Evolutionary conservation across 2,329 filamentous ascomycete species (phyloP), one percentile per base, ranked within the genome.

Genomic region (Colletotrichum sp.): DNA sequence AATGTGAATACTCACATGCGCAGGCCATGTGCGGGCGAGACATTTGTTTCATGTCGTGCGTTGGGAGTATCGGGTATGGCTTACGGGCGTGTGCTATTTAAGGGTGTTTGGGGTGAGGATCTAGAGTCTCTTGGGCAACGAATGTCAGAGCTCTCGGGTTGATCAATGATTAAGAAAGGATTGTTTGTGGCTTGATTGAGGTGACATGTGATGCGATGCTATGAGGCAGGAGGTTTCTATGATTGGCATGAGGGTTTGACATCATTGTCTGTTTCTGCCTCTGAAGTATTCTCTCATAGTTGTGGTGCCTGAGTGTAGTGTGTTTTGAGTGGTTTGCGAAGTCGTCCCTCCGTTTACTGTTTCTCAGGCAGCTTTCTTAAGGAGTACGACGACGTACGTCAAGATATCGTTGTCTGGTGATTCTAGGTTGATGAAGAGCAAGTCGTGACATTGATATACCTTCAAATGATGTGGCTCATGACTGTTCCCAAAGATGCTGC

Each of bases 131-230:
- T 10, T 18, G 16, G 36, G 16, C 36, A 38, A 36, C 13, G 12
- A 4, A 13, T 13, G 5, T 6, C 32, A 6, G 12, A 12, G 32
- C 10, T 34, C 12, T 34, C 12, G 4, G 10, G 12, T 13, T 34
- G 12, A 34, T 34, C 12, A 30, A 30, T 30, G 28, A 30, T 30
- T 30, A 30, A 30, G 28, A 32, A 32, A 10, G 30, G 30, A 32
- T 32, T 32, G 9, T 10, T 32, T 32, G 9, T 10, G 30, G 3
- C 9, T 32, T 32, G 16, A 43, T n/a, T 43, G 38, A 43, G 18
- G 7, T 10, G 0, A 18, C 4, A 9, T 12, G 18, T 4, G 38
- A 21, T 4, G 1, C 18, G 8, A 10, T 5, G 4, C 16, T 10
- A 43, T 18, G 8, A 43, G 36, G 36, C 4, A 7, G 16, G 6